Evolutionary conservation across 2,329 filamentous ascomycete genomes (phyloP).

Genomic region (Xylariaceae sp.): DNA sequence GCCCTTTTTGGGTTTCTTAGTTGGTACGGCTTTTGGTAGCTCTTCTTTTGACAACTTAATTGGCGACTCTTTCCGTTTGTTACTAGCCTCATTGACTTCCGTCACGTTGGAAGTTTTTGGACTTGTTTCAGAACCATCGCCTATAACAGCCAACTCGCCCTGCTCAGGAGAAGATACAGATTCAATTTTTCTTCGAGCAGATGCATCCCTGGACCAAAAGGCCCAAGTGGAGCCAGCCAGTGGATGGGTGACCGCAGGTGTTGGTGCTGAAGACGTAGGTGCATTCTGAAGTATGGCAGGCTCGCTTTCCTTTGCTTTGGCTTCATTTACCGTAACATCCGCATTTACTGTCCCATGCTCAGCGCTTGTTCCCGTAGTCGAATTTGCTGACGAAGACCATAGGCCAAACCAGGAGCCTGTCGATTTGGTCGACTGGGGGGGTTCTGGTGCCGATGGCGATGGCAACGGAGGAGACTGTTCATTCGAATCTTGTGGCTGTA

Average conservation of each 20-base stretch:
- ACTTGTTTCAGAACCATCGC: conserved; percentile 52
- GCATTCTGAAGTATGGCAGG: conserved; percentile 43
- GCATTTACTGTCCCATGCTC: conserved; percentile 16
- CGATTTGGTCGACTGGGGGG: conserved; percentile 22
- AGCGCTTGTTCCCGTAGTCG: conserved; percentile 13
- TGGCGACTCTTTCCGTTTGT: conserved; percentile 33
- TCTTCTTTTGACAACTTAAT: conserved; percentile 28
- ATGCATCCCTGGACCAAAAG: conserved; percentile 65
- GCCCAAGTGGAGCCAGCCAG: conserved; percentile 66
- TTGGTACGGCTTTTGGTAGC: conserved; percentile 24
- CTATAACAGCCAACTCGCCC: conserved; percentile 52
- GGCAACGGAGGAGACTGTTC: conserved; percentile 3
- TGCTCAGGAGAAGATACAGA: conserved; percentile 31
- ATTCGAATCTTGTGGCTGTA: conserved; percentile 16
- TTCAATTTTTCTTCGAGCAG: conserved; percentile 33
- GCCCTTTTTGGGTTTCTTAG: conserved; percentile 41
- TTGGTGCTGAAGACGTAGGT: conserved; percentile 26
- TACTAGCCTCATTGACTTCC: conserved; percentile 34
- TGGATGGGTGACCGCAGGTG: conserved; percentile 30
- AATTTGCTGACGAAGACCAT: conserved; percentile 28
- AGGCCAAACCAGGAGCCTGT: conserved; percentile 34
- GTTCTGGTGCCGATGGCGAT: conserved; percentile 15
- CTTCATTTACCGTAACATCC: conserved; percentile 19
- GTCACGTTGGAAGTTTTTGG: conserved; percentile 42
- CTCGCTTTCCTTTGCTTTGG: conserved; percentile 30